phyloP scores from a whole-genome alignment of 805 yeast genomes.

The Dipodascopsis uninucleata region DNA sequence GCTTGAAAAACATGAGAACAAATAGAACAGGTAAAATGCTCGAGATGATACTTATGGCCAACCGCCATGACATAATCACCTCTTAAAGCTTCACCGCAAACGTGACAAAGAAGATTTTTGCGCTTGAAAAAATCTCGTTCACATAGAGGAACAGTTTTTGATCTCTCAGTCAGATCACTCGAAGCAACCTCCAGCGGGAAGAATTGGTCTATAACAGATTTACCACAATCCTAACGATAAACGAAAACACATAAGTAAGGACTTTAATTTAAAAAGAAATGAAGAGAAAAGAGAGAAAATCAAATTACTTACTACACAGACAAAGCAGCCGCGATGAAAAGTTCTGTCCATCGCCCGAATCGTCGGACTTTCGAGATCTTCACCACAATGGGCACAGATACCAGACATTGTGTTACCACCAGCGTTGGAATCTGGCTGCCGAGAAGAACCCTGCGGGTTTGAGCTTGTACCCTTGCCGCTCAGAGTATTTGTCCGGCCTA shows the following conservation, averaged over 20 bases:
- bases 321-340: slow-evolving; percentile 26
- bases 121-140: slow-evolving; percentile 89
- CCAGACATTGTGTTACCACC: too few relatives aligned
- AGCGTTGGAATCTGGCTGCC: too few relatives aligned
- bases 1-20: slow-evolving; percentile 84
- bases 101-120: slow-evolving; percentile 77
- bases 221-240: slow-evolving; percentile 58
- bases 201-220: slow-evolving; percentile 77
- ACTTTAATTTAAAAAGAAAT: neutral
- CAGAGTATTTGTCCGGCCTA: too few relatives aligned
- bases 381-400: slow-evolving; percentile 17
- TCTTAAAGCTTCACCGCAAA: slow-evolving; percentile 78
- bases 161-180: neutral
- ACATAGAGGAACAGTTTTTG: slow-evolving; percentile 61
- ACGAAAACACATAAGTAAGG: neutral
- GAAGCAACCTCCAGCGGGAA: slow-evolving; percentile 65
- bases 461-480: too few relatives aligned
- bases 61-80: slow-evolving; percentile 93
- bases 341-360: slow-evolving; percentile 21
- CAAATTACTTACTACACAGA: slow-evolving; percentile 22
- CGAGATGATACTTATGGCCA: slow-evolving; percentile 87
- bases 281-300: neutral
- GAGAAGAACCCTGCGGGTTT: too few relatives aligned
- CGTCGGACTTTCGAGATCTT: slow-evolving; percentile 15
- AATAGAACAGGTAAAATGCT: slow-evolving; percentile 87